phyloP scores from a whole-genome alignment of 352 stramenopile species.

The Phytophthora rubi region DNA sequence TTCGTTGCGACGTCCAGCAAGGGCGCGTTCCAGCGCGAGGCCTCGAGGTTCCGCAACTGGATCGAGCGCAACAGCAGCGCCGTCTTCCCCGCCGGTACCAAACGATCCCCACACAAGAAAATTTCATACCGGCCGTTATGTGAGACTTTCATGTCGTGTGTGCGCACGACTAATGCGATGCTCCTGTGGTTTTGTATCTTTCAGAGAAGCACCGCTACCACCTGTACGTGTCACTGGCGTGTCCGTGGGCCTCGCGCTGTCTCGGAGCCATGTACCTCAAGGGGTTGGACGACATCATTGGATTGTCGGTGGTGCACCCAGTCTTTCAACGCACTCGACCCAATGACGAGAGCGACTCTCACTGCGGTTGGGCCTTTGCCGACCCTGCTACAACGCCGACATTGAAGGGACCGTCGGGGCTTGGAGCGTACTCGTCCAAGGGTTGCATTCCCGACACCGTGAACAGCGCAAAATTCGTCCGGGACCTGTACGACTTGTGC shows the following conservation, averaged over 20 bases:
- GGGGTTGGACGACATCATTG: conserved; percentile 90
- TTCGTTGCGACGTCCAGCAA: conserved; percentile 36
- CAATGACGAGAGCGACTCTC: conserved; percentile 67
- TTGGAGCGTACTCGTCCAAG: conserved; percentile 46
- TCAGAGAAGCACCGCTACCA: conserved; percentile 74
- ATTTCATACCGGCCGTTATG: conserved; percentile 9
- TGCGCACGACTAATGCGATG: conserved; percentile 1
- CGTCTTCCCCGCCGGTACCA: conserved; percentile 35
- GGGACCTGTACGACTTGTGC: conserved; percentile 89
- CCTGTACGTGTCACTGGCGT: conserved; percentile 93
- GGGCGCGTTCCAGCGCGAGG: conserved; percentile 40
- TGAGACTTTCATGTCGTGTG: conserved; percentile 17
- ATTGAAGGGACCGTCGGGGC: conserved; percentile 36
- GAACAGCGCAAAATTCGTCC: conserved; percentile 71
- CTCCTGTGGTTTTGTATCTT: background rate
- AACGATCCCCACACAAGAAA: background rate
- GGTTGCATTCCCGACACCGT: conserved; percentile 60
- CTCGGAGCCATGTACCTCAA: conserved; percentile 86
- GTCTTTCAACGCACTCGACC: conserved; percentile 73
- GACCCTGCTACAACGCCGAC: conserved; percentile 48
- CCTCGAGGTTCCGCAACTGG: conserved; percentile 43
- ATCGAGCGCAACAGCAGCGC: conserved; percentile 31
- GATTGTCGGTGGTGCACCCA: conserved; percentile 80
- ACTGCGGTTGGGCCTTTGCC: conserved; percentile 90
- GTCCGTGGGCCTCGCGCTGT: conserved; percentile 70